Percentiles rank a stretch among this genome's conserved stretches.
These are phyloP conservation scores for Sclerotinia spermophila DNA, from an alignment of 2,329 filamentous ascomycete genomes.

Conservation along the genomic window DNA sequence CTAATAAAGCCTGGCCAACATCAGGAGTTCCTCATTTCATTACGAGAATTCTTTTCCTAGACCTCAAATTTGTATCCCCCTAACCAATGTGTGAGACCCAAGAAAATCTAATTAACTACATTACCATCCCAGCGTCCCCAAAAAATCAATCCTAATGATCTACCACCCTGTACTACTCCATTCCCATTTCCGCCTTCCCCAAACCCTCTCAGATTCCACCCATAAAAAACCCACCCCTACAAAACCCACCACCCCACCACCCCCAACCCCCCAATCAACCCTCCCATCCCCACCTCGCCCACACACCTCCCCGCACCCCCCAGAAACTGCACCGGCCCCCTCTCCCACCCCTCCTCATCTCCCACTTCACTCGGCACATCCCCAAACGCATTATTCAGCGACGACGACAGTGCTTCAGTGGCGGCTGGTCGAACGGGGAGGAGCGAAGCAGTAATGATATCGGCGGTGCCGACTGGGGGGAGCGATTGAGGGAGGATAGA, in stretches of 20 bases:
- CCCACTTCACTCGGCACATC: not conserved
- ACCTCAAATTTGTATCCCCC: not conserved
- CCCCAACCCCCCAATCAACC: not conserved
- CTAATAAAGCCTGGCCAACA: not conserved
- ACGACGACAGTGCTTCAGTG: not conserved
- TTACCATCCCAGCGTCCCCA: not conserved
- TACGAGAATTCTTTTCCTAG: not conserved
- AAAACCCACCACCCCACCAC: not conserved
- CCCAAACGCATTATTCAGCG: not conserved
- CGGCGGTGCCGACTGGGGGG: not conserved
- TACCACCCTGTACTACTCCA: not conserved
- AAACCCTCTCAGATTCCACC: not conserved
- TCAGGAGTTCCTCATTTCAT: not conserved
- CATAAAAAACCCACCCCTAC: not conserved
- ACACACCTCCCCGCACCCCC: not conserved
- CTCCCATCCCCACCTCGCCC: not conserved
- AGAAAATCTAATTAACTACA: not conserved
- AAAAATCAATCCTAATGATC: no score
- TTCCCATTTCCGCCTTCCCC: no score
- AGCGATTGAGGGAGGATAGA: not conserved
- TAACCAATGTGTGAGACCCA: not conserved
- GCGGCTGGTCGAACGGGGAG: not conserved
- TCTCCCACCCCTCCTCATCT: not conserved
- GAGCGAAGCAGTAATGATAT: not conserved
- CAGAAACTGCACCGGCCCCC: not conserved